Evolutionary conservation across 805 yeast species (phyloP), one percentile per base, ranked within the genome.

Genomic region (Yarrowia osloensis): DNA sequence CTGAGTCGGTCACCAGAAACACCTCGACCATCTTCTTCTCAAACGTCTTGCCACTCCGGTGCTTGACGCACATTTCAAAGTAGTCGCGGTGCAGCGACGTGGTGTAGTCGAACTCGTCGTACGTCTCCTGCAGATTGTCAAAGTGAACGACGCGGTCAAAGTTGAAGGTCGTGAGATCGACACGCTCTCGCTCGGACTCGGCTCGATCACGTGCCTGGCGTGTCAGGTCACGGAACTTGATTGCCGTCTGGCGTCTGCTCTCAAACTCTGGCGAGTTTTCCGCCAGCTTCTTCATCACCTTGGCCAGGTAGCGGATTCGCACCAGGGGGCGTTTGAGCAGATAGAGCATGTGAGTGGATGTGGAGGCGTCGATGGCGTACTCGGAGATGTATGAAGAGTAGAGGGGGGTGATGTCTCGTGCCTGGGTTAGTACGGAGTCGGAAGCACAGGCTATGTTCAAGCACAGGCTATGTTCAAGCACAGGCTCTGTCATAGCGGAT

Each of bases 261-360:
- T 33, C 31, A 21, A 40, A 39, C n/a, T 55, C 52, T 8, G 67
- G 67, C 19, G 50, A 44, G 49, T 21, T 35, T 21, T 49, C 29
- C 3, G 50, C 50, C 24, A 67, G 62, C 33, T 67, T 54, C 52
- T 67, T 65, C 28, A 67, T 28, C 33, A 67, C 49, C 35, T 67
- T 67, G 42, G 67, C 67, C 11, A 67, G 52, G 39, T 54, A 67
- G 2, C 67, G 54, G 31, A 67, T 61, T 39, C 68, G 49, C 8
- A 67, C 54, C 28, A 67, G 54, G 5, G 68, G 68, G 12, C 65
- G 68, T 21, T 67, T 67, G 46, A 62, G 47, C 17, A 63, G 46
- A 28, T 67, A 42, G 28, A 67, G 46, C 29, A 67, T 44, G 29
- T 65, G 52, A 17, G 42, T 44, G 24, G 66, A 44, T 2, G 52